Conservation (phyloP, 371 early-diverging fungal genomes). For the Lichtheimia hyalospora region DNA sequence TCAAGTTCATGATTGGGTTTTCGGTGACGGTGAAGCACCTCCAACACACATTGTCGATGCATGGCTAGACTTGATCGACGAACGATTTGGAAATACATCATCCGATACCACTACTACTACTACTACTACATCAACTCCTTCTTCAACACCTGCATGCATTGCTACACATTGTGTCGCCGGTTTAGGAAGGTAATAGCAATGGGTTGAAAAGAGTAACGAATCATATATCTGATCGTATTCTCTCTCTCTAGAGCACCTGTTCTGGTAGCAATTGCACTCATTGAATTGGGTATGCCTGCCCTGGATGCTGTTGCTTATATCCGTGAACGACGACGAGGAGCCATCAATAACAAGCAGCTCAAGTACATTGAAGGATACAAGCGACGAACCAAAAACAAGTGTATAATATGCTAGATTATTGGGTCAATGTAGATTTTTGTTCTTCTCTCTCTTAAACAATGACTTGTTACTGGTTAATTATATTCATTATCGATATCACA, state of each 20-base stretch:
- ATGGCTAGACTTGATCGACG: slow-evolving; percentile 77
- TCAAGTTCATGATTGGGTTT: slow-evolving; percentile 83
- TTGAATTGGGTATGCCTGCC: slow-evolving; percentile 83
- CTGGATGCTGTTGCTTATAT: slow-evolving; percentile 82
- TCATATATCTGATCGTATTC: neutral
- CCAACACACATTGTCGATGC: slow-evolving; percentile 69
- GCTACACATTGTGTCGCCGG: slow-evolving; percentile 91
- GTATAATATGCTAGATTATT: slow-evolving; percentile 29
- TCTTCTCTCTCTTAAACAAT: neutral
- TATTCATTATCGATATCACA: too few relatives aligned
- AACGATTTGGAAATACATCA: slow-evolving; percentile 37
- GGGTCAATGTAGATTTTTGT: neutral
- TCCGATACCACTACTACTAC: neutral
- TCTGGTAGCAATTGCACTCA: slow-evolving; percentile 79
- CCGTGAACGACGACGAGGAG: slow-evolving; percentile 83
- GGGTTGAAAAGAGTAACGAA: neutral
- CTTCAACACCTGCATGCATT: slow-evolving; percentile 43
- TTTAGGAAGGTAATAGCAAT: slow-evolving; percentile 63
- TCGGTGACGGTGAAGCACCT: slow-evolving; percentile 87
- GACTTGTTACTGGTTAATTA: too few relatives aligned
- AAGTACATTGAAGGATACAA: slow-evolving; percentile 75
- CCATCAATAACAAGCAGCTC: slow-evolving; percentile 84
- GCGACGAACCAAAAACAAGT: slow-evolving; percentile 50
- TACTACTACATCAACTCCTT: neutral
- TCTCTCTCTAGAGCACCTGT: slow-evolving; percentile 62